A percentile compares a stretch with the other conserved stretches of the same genome.
Evolutionary conservation across 2,329 filamentous ascomycete species (phyloP).

Genomic region (Thielaviopsis cerberus): DNA sequence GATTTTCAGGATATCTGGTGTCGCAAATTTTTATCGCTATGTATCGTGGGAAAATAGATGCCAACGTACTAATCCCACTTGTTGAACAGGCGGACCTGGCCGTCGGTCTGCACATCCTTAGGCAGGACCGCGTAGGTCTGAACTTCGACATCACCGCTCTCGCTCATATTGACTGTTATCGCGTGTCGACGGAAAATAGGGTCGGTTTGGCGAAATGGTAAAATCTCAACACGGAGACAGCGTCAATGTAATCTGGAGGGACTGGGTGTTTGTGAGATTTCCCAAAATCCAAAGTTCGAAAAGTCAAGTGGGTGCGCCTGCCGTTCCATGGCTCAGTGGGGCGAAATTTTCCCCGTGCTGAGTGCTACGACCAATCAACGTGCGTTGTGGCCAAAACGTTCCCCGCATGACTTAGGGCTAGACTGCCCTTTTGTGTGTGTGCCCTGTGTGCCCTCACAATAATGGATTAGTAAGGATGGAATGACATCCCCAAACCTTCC

Average conservation of each 20-base stretch:
- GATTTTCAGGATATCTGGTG: conserved; percentile 2
- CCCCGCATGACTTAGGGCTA: conserved; percentile 23
- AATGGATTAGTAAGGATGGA: conserved; percentile 10
- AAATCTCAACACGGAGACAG: conserved; percentile 11
- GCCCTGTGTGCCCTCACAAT: conserved; percentile 12
- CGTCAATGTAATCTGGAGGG: conserved; percentile 11
- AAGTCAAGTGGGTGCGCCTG: conserved; percentile 11
- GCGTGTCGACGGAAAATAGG: conserved; percentile 13
- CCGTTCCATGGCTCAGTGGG: conserved; percentile 10
- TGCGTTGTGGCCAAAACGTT: conserved; percentile 16
- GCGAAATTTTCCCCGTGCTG: conserved; percentile 22
- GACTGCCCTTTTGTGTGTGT: conserved; percentile 20
- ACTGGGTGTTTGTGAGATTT: conserved; percentile 13
- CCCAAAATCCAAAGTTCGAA: conserved; percentile 12
- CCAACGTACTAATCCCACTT: conserved; percentile 56
- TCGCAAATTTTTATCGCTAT: conserved; percentile 1
- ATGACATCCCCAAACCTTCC: conserved; percentile 7
- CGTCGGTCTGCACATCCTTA: conserved; percentile 85
- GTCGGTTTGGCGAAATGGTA: conserved; percentile 21
- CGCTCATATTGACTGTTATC: conserved; percentile 53
- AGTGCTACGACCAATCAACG: conserved; percentile 21
- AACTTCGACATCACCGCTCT: conserved; percentile 85
- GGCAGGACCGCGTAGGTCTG: conserved; percentile 70
- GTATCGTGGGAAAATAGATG: conserved; percentile 2
- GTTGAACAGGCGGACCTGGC: conserved; percentile 92